Conservation (phyloP, 139 green algal species). For the Astrephomene gubernaculifera region DNA sequence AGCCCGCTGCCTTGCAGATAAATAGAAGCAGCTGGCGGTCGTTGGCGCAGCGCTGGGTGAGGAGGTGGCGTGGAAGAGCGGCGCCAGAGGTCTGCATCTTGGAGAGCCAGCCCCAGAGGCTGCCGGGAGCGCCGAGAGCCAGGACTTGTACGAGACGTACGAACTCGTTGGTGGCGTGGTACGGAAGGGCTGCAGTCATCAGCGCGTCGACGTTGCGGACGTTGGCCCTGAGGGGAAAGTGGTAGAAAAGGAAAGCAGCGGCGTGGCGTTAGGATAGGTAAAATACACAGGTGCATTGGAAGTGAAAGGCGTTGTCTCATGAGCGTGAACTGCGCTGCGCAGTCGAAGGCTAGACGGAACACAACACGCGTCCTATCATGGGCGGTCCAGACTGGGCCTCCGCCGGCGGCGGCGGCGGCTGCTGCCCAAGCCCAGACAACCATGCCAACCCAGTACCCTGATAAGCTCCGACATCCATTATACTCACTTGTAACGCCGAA, state of each 20-base stretch:
- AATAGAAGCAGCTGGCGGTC: slow-evolving; percentile 74
- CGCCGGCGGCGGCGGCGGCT: background rate
- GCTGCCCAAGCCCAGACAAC: too few relatives aligned
- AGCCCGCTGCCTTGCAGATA: slow-evolving; percentile 63
- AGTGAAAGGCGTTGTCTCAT: too few relatives aligned
- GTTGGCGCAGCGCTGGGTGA: slow-evolving; percentile 77
- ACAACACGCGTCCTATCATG: too few relatives aligned
- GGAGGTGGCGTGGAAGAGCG: slow-evolving; percentile 66
- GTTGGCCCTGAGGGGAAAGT: slow-evolving; percentile 74
- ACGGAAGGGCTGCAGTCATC: slow-evolving; percentile 82
- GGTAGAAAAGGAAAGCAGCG: too few relatives aligned
- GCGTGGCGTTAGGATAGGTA: too few relatives aligned
- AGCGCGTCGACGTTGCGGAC: slow-evolving; percentile 86
- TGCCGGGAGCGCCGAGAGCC: slow-evolving; percentile 60
- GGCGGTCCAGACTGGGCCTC: too few relatives aligned
- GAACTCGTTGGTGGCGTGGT: slow-evolving; percentile 93
- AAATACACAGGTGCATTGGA: too few relatives aligned
- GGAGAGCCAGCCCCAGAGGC: slow-evolving; percentile 75
- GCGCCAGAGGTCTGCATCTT: slow-evolving; percentile 78
- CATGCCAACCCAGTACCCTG: too few relatives aligned
- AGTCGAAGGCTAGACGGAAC: too few relatives aligned
- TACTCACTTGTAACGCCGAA: slow-evolving; percentile 85
- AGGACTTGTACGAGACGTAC: slow-evolving; percentile 85
- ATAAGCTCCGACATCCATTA: too few relatives aligned
- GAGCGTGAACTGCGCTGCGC: too few relatives aligned